These are phyloP conservation scores for Cercospora sp. DNA, from an alignment of 2,329 filamentous ascomycete genomes.

Conservation along the genomic window DNA sequence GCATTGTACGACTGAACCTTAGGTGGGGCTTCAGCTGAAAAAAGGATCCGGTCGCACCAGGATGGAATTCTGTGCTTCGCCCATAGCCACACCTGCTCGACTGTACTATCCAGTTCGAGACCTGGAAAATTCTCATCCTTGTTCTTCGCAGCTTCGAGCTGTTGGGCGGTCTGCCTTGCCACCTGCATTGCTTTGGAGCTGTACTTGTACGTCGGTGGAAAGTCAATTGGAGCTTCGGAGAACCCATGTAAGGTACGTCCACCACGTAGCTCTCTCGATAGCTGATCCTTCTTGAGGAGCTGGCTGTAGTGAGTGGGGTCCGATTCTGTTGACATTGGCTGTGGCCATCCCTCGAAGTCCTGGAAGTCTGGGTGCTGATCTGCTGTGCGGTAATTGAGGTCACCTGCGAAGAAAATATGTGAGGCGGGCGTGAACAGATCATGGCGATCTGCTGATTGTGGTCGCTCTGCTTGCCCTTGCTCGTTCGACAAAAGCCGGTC, in stretches of 20 bases:
- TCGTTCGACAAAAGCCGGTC: constrained; percentile 21
- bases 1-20: constrained; percentile 66
- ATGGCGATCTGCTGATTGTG: constrained; percentile 18
- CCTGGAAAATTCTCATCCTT: constrained; percentile 24
- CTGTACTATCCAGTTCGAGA: constrained; percentile 22
- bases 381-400: constrained; percentile 91
- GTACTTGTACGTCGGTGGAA: constrained; percentile 96
- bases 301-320: constrained; percentile 64
- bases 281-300: constrained; percentile 75
- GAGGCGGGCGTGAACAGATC: constrained; percentile 71
- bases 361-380: constrained; percentile 60
- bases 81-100: constrained; percentile 52
- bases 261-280: constrained; percentile 68
- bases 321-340: constrained; percentile 52
- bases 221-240: constrained; percentile 69
- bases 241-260: constrained; percentile 77
- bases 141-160: constrained; percentile 15
- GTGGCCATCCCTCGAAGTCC: constrained; percentile 63
- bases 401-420: constrained; percentile 83
- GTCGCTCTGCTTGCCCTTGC: not conserved
- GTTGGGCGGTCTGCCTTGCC: constrained; percentile 33
- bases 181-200: constrained; percentile 45
- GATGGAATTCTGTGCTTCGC: constrained; percentile 81
- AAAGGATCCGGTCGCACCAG: constrained; percentile 93
- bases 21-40: constrained; percentile 50